Evolutionary conservation across 257 asterid species (phyloP).

Genomic region (Fraxinus americana): DNA sequence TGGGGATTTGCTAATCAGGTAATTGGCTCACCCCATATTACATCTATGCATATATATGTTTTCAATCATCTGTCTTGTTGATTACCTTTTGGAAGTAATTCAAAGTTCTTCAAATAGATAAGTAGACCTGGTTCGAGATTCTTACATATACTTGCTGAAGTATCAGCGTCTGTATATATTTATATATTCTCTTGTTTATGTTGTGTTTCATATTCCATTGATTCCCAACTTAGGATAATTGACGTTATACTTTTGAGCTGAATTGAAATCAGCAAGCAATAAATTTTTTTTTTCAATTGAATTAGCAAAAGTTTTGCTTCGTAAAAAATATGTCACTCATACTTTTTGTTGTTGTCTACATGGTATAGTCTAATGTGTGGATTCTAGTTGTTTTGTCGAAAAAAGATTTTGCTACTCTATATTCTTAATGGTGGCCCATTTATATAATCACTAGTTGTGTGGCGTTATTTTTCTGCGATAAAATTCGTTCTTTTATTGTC

Average conservation of each 20-base stretch:
- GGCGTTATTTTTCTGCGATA: too few relatives aligned
- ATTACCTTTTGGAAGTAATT: slow-evolving; percentile 25
- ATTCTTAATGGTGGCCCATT: too few relatives aligned
- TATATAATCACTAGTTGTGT: too few relatives aligned
- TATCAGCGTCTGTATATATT: background rate
- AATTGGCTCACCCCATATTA: slow-evolving; percentile 2
- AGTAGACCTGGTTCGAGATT: slow-evolving; percentile 23
- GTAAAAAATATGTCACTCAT: background rate
- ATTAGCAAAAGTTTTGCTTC: background rate
- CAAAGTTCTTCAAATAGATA: slow-evolving; percentile 12
- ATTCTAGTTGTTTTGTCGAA: too few relatives aligned
- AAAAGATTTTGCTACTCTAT: too few relatives aligned
- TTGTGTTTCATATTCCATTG: slow-evolving; percentile 17
- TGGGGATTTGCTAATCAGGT: slow-evolving; percentile 99
- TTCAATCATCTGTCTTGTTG: slow-evolving; percentile 3
- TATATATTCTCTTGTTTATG: slow-evolving; percentile 9
- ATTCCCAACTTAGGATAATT: background rate
- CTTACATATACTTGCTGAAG: background rate
- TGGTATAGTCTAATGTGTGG: background rate
- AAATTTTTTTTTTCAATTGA: slow-evolving; percentile 8
- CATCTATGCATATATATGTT: background rate
- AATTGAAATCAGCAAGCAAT: slow-evolving; percentile 3
- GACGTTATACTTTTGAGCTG: slow-evolving; percentile 1
- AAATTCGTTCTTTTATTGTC: too few relatives aligned
- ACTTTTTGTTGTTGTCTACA: background rate